Evolutionary conservation across 495 filamentous ascomycete genomes (phyloP).

Genomic region (Lasiosphaeris hirsuta): DNA sequence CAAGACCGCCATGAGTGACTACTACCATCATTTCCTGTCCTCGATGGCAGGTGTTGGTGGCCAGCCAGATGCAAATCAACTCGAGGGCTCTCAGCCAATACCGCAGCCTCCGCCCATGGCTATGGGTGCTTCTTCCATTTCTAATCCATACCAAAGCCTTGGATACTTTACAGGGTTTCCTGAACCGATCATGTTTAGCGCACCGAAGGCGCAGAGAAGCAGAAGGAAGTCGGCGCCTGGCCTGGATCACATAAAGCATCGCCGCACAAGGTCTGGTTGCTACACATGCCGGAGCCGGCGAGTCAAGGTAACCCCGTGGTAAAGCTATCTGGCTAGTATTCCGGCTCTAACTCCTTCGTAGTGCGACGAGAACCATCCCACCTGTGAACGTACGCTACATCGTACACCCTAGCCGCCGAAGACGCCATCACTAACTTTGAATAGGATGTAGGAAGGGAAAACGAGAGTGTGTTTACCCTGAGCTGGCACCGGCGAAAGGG

Average conservation of each 20-base stretch:
- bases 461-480: slow-evolving; percentile 80
- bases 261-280: slow-evolving; percentile 89
- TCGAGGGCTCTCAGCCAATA: slow-evolving; percentile 34
- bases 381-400: slow-evolving; percentile 71
- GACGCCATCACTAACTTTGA: slow-evolving; percentile 18
- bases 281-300: slow-evolving; percentile 87
- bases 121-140: slow-evolving; percentile 30
- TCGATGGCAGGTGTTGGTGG: slow-evolving; percentile 44
- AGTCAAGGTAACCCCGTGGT: slow-evolving; percentile 67
- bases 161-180: slow-evolving; percentile 46
- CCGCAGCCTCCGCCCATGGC: slow-evolving; percentile 31
- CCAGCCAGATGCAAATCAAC: slow-evolving; percentile 31
- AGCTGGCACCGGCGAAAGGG: slow-evolving; percentile 53
- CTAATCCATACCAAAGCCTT: slow-evolving; percentile 41
- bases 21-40: slow-evolving; percentile 47
- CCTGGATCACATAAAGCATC: slow-evolving; percentile 83
- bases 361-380: slow-evolving; percentile 83
- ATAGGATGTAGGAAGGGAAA: slow-evolving; percentile 80
- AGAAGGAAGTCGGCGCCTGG: slow-evolving; percentile 57
- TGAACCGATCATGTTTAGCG: slow-evolving; percentile 46
- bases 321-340: neutral
- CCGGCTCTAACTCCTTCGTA: slow-evolving; percentile 30
- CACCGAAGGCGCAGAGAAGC: slow-evolving; percentile 52
- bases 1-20: slow-evolving; percentile 42
- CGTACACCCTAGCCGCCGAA: slow-evolving; percentile 5